These are phyloP conservation scores for Nakazawaea laoshanensis DNA, from an alignment of 805 yeast species.

Conservation along the genomic window DNA sequence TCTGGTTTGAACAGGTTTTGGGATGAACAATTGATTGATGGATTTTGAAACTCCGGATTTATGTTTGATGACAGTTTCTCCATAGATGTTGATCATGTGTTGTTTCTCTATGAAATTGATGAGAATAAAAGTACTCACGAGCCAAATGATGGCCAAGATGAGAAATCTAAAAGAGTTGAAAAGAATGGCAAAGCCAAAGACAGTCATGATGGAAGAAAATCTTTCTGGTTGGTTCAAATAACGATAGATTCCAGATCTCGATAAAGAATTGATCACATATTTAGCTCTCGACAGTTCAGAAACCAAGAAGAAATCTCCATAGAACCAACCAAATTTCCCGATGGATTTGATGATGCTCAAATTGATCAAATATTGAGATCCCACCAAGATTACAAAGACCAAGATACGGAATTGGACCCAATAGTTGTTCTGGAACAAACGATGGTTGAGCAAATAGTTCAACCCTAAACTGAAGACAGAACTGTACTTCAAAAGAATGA, in stretches of 20 bases:
- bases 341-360: constrained; percentile 59
- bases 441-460: constrained; percentile 11
- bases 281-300: constrained; percentile 29
- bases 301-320: constrained; percentile 71
- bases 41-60: constrained; percentile 34
- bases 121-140: constrained; percentile 54
- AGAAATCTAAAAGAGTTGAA: constrained; percentile 42
- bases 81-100: constrained; percentile 71
- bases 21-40: constrained; percentile 17
- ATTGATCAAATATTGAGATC: constrained; percentile 63
- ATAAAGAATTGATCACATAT: constrained; percentile 24
- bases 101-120: constrained; percentile 69
- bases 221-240: constrained; percentile 81
- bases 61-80: constrained; percentile 52
- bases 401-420: constrained; percentile 47
- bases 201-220: constrained; percentile 67
- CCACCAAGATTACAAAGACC: constrained; percentile 45
- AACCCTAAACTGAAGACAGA: constrained; percentile 11
- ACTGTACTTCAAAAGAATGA: constrained; percentile 11
- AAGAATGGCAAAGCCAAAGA: constrained; percentile 64
- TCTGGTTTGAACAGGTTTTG: constrained; percentile 12
- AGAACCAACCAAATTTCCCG: constrained; percentile 86
- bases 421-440: constrained; percentile 21
- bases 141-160: constrained; percentile 55
- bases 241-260: constrained; percentile 75